Evolutionary conservation across 331 rosid species (phyloP).

Genomic region (Malus hybrid): DNA sequence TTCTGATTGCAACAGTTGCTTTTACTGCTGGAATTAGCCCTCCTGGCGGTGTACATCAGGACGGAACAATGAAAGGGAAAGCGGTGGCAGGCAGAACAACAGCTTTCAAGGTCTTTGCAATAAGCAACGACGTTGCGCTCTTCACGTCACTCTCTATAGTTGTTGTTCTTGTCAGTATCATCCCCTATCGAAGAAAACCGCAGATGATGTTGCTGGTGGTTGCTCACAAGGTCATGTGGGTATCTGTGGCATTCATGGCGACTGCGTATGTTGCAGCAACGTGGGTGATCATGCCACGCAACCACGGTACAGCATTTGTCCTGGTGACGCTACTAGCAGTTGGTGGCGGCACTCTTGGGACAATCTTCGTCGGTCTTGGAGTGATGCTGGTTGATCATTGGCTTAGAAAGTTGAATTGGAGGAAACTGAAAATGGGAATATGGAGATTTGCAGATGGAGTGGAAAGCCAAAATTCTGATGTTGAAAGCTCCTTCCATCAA

Average conservation of each 20-base stretch:
- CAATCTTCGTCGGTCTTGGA: constrained; percentile 38
- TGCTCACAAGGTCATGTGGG: constrained; percentile 67
- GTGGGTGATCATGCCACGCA: constrained; percentile 54
- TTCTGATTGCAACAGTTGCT: constrained; percentile 60
- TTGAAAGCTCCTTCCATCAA: constrained; percentile 25
- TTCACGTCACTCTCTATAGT: constrained; percentile 57
- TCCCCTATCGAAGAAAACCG: constrained; percentile 53
- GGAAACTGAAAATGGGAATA: constrained; percentile 22
- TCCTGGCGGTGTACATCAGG: constrained; percentile 51
- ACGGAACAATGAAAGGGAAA: constrained; percentile 35
- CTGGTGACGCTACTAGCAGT: constrained; percentile 31
- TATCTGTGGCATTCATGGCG: constrained; percentile 57
- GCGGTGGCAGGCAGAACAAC: constrained; percentile 29
- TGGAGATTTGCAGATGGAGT: constrained; percentile 20
- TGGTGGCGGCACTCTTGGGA: constrained; percentile 47
- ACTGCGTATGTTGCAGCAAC: constrained; percentile 59
- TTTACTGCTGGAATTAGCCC: constrained; percentile 58
- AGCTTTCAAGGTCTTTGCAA: constrained; percentile 54
- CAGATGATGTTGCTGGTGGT: constrained; percentile 30
- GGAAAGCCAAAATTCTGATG: constrained; percentile 39
- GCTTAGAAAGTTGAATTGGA: constrained; percentile 50
- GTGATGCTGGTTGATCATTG: constrained; percentile 47
- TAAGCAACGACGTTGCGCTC: constrained; percentile 52
- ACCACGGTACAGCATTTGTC: constrained; percentile 21
- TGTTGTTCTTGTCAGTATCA: constrained; percentile 57